Percentiles rank a stretch among this genome's conserved stretches.
phyloP scores from a whole-genome alignment of 2,329 filamentous ascomycete species.

The Claviceps sp. region DNA sequence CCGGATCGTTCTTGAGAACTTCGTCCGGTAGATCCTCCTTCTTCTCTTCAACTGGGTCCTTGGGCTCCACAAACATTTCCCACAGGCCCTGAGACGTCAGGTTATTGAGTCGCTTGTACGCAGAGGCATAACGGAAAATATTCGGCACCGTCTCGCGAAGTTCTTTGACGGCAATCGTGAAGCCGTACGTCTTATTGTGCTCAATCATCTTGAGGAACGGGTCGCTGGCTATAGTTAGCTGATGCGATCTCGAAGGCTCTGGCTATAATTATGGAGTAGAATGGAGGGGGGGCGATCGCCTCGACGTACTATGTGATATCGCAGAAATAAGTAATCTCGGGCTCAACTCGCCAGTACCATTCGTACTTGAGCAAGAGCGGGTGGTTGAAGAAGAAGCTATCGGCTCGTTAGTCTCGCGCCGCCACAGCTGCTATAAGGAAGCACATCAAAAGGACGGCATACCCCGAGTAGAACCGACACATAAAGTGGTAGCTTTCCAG shows the following conservation, averaged over 20 bases:
- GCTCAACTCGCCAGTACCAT: conserved; percentile 99
- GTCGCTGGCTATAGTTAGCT: conserved; percentile 31
- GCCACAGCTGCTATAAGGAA: background rate
- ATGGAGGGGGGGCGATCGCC: background rate
- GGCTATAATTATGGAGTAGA: background rate
- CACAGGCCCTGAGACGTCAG: conserved; percentile 83
- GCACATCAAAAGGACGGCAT: conserved; percentile 19
- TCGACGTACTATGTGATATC: conserved; percentile 82
- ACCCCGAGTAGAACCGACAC: conserved; percentile 99
- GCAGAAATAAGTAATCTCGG: conserved; percentile 99
- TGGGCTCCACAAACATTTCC: conserved; percentile 93
- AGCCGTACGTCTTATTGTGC: conserved; percentile 93
- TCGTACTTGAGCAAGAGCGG: conserved; percentile 90
- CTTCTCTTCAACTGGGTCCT: conserved; percentile 48
- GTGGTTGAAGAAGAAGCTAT: conserved; percentile 90
- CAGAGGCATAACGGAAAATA: conserved; percentile 96
- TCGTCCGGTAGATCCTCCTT: conserved; percentile 65
- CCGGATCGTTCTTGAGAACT: conserved; percentile 62
- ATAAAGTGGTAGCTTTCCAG: conserved; percentile 98
- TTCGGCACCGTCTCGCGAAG: conserved; percentile 95
- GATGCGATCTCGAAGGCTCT: background rate
- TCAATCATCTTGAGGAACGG: conserved; percentile 93
- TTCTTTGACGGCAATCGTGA: conserved; percentile 97
- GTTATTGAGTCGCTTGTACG: conserved; percentile 88
- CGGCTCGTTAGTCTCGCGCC: conserved; percentile 10